Evolutionary conservation across 169 alveolate genomes (phyloP), one percentile per base, ranked within the genome.

Genomic region (Eimeria praecox): DNA sequence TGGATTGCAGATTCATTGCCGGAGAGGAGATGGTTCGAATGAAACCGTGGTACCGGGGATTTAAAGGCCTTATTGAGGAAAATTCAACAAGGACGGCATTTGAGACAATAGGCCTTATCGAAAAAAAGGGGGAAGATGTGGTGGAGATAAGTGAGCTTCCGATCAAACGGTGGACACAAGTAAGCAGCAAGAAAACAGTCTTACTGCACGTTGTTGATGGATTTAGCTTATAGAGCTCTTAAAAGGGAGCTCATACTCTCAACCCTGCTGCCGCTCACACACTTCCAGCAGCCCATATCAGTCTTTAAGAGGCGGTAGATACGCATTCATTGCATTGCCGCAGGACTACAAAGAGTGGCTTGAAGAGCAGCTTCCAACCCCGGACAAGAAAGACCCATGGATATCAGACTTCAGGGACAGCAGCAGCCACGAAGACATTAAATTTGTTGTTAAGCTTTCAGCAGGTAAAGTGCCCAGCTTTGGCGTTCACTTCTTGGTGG

Each of bases 1-100:
- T 24, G 52, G 52, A 40, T 38, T 59, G 62, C 46, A 95, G 96
- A 35, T 96, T 78, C 80, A 30, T 98, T 96, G 95, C 97, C 98
- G 96, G 98, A n/a, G 98, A 97, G 95, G 98, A 96, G 8, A 98
- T 99, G 98, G 95, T 97, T 89, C 98, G 98, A 20, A 98, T 99
- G 98, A 96, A 96, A 33, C 99, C 99, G 16, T 99, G 99, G 99
- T 99, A 98, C 97, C 97, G 98, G 96, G 99, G 99, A 62, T 99
- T 98, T 96, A 97, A 96, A 42, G 99, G 99, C 33, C 96, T 97
- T 66, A 98, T 99, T 62, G 98, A 96, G 64, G 85, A 54, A 77
- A 95, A 90, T 46, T 69, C 95, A 27, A 82, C 69, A 8, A 77
- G 83, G 54, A 77, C 87, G 33, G 94, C 96, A 33, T 98, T 97